These are phyloP conservation scores for Paramarasmius palmivorus DNA, from an alignment of 1,284 basidiomycete species.

Conservation along the genomic window DNA sequence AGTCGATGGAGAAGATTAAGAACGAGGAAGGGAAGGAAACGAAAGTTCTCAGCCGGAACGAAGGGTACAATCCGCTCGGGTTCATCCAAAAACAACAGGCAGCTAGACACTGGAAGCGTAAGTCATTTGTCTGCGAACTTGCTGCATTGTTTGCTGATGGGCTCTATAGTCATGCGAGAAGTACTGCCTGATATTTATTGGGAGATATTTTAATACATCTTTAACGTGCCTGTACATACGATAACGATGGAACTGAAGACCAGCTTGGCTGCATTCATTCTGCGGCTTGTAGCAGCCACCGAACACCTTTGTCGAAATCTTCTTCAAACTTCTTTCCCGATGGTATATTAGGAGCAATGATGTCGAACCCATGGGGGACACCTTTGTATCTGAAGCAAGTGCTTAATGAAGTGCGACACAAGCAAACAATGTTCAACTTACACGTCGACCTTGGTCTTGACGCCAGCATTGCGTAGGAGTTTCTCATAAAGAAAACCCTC, in stretches of 20 bases:
- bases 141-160: constrained; percentile 11
- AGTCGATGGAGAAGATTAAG: constrained; percentile 37
- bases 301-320: too few relatives aligned
- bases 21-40: constrained; percentile 13
- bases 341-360: background rate
- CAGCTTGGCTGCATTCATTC: too few relatives aligned
- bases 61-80: constrained; percentile 58
- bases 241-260: too few relatives aligned
- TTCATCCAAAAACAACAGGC: constrained; percentile 63
- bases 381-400: constrained; percentile 12
- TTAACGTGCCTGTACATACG: too few relatives aligned
- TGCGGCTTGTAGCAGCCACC: too few relatives aligned
- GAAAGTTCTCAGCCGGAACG: constrained; percentile 44
- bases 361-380: constrained; percentile 16
- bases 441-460: constrained; percentile 12
- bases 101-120: constrained; percentile 76
- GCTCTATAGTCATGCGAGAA: constrained; percentile 53
- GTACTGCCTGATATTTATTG: constrained; percentile 59
- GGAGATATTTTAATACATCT: constrained; percentile 69
- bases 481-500: constrained; percentile 15
- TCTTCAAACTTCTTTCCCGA: too few relatives aligned
- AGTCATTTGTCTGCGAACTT: constrained; percentile 28
- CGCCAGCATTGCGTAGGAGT: constrained; percentile 9
- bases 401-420: background rate
- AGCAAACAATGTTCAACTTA: background rate